Evolutionary conservation across 1,139 yeast genomes (phyloP).

Genomic region (Kodamaea sp.): DNA sequence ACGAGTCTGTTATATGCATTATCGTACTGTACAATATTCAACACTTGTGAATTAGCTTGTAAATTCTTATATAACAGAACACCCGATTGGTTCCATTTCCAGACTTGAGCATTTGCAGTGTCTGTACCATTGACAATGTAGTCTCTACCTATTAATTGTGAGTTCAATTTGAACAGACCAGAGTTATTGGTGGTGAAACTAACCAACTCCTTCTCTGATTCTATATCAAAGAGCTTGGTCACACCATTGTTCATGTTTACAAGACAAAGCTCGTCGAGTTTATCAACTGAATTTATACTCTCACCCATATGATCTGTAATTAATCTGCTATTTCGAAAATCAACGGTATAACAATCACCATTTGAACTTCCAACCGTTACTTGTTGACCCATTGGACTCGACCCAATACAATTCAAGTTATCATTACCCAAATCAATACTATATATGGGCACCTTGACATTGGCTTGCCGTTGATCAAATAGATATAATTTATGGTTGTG

Average conservation of each 20-base stretch:
- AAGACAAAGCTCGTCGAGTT: constrained; percentile 6
- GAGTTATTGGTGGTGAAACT: constrained; percentile 1
- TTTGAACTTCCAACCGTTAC: constrained; percentile 27
- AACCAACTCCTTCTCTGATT: neutral
- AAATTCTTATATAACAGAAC: constrained; percentile 6
- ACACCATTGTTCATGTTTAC: constrained; percentile 15
- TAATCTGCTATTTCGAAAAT: constrained; percentile 22
- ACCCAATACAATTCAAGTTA: constrained; percentile 25
- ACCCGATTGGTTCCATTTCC: constrained; percentile 4
- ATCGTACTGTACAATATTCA: constrained; percentile 15
- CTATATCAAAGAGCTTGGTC: constrained; percentile 2
- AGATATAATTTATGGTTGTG: constrained; percentile 18
- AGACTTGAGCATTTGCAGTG: constrained; percentile 9
- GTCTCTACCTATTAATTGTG: neutral
- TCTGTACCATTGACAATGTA: constrained; percentile 10
- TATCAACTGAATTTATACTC: constrained; percentile 5
- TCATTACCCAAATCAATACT: constrained; percentile 24
- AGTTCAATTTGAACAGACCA: constrained; percentile 6
- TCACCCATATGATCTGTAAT: constrained; percentile 10
- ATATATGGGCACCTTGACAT: constrained; percentile 14
- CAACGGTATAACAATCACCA: constrained; percentile 25
- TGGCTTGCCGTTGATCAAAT: constrained; percentile 17
- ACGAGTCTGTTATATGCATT: constrained; percentile 15
- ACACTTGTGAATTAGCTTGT: constrained; percentile 7
- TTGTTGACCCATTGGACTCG: constrained; percentile 6